These are phyloP conservation scores for Suhomyces anneliseae DNA, from an alignment of 1,139 yeast species.

Conservation along the genomic window DNA sequence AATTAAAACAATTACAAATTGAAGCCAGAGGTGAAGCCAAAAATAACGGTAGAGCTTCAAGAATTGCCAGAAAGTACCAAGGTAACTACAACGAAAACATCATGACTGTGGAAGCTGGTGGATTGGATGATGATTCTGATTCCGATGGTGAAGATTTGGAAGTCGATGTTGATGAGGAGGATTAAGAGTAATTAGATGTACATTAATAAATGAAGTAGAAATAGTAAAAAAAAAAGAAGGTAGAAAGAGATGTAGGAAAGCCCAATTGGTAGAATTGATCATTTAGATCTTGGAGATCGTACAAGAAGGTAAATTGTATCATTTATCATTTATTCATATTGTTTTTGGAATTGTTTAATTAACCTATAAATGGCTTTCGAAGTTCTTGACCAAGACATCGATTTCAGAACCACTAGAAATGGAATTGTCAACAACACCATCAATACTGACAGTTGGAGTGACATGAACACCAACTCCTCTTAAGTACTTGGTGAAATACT, in stretches of 20 bases:
- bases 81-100: constrained; percentile 53
- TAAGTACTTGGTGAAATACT: constrained; percentile 69
- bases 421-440: constrained; percentile 55
- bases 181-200: constrained; percentile 5
- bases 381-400: constrained; percentile 32
- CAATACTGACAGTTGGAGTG: constrained; percentile 76
- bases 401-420: constrained; percentile 41
- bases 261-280: neutral
- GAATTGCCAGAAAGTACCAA: constrained; percentile 71
- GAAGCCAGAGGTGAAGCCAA: constrained; percentile 60
- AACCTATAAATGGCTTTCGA: constrained; percentile 18
- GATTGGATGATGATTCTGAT: constrained; percentile 58
- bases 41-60: constrained; percentile 57
- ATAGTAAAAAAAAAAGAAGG: neutral
- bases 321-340: neutral
- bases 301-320: too few relatives aligned
- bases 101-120: constrained; percentile 60
- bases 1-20: constrained; percentile 53
- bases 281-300: too few relatives aligned
- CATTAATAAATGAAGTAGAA: neutral
- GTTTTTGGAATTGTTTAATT: neutral
- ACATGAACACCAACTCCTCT: constrained; percentile 81
- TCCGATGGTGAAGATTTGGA: constrained; percentile 52
- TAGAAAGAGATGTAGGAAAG: neutral
- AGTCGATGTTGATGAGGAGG: constrained; percentile 22